Conservation (phyloP, 1,139 yeast genomes). For the Pichia inconspicua region DNA sequence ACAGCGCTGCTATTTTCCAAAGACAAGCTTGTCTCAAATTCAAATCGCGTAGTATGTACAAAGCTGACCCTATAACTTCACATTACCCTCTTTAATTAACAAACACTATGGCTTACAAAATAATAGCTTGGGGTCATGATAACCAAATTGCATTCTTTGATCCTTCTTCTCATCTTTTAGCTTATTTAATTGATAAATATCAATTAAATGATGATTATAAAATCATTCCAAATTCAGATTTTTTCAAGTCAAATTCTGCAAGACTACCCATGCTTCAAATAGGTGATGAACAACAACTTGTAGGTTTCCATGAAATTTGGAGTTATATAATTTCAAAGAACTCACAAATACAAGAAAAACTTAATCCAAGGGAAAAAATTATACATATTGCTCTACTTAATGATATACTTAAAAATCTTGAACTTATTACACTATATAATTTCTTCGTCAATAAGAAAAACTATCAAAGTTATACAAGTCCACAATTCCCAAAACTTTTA, state of each 20-base stretch:
- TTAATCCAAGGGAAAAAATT: too few relatives aligned
- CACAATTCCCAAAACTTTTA: constrained; percentile 38
- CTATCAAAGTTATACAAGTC: constrained; percentile 47
- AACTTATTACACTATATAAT: constrained; percentile 52
- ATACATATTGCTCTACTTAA: constrained; percentile 4
- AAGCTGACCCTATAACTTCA: too few relatives aligned
- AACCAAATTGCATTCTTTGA: constrained; percentile 30
- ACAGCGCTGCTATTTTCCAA: too few relatives aligned
- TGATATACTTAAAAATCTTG: constrained; percentile 1
- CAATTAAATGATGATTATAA: constrained; percentile 24
- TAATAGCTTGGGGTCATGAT: constrained; percentile 54
- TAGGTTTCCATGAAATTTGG: constrained; percentile 44
- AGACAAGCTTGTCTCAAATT: too few relatives aligned
- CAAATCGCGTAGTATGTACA: too few relatives aligned
- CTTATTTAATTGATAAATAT: constrained; percentile 29
- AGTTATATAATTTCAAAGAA: not conserved
- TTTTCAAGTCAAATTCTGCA: constrained; percentile 38
- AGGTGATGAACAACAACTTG: constrained; percentile 26
- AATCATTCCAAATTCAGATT: constrained; percentile 48
- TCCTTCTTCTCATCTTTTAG: constrained; percentile 37
- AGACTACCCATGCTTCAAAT: constrained; percentile 49
- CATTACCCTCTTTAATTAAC: not conserved
- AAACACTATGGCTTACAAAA: constrained; percentile 23
- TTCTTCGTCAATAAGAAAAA: constrained; percentile 53
- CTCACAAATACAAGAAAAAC: not conserved